Evolutionary conservation across 176 grass and related monocot species (phyloP).

Genomic region (Avena insularis): DNA sequence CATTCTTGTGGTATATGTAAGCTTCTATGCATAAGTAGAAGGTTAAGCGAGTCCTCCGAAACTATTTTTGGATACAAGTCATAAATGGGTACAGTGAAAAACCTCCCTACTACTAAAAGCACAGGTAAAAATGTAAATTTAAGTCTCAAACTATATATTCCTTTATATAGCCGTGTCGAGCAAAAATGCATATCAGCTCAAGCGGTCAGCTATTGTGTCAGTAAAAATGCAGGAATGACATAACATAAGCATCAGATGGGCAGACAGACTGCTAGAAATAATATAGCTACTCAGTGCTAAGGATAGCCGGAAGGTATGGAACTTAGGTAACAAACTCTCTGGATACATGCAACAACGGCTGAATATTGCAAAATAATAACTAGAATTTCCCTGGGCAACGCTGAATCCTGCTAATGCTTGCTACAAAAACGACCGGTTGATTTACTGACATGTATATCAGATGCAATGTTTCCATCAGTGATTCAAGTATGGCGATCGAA

Average conservation of each 20-base stretch:
- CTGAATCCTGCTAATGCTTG: slow-evolving; percentile 25
- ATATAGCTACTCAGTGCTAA: background rate
- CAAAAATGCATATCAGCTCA: background rate
- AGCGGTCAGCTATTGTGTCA: background rate
- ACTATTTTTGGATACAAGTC: too few species aligned
- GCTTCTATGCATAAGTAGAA: too few species aligned
- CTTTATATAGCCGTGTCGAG: too few species aligned
- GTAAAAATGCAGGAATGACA: background rate
- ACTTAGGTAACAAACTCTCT: slow-evolving; percentile 6
- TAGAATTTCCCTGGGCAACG: background rate
- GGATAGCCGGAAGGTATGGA: background rate
- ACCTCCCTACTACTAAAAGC: too few species aligned
- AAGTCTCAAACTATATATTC: too few species aligned
- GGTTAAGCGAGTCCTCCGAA: too few species aligned
- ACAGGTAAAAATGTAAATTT: too few species aligned
- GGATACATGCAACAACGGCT: slow-evolving; percentile 25
- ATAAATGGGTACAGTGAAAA: too few species aligned
- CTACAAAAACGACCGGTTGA: slow-evolving; percentile 43
- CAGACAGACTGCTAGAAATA: background rate
- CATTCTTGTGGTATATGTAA: too few species aligned
- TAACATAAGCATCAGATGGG: background rate
- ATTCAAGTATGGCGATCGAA: slow-evolving; percentile 79
- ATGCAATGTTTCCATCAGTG: slow-evolving; percentile 1
- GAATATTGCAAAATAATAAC: slow-evolving; percentile 28
- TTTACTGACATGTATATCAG: background rate